Base-by-base conservation (phyloP, 164 flowering plant genomes). In the Piper betle region DNA sequence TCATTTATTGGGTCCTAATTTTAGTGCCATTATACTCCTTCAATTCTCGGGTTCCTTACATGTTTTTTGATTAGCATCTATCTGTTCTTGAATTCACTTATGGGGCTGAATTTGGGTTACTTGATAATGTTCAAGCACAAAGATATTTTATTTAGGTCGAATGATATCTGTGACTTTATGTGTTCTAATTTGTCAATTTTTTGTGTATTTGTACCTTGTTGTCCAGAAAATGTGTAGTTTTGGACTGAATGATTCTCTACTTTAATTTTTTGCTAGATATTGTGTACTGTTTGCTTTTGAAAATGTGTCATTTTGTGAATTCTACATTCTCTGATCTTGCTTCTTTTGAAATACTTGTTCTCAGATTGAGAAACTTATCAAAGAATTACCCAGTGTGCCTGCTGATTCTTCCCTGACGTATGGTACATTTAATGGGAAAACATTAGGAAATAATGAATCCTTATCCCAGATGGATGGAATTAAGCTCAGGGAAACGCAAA, bases 401-500 rank as follows among this genome's bases (percentile, higher is more conserved):
- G 64, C 68, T 40, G 99, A 87, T 73, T 79, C 81, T 85, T 80
- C 95, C 48, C 80, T 74, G 76, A 86, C 81, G 39, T 84, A 84
- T 62, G 62, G 53, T 5, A 76, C 63, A 70, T 66, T 76, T 16
- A 8, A 62, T 6, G 88, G 76, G 38, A 83, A 70, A 59, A 72
- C 64, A 74, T 71, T 76, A 60, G 18, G 75, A 55, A 75, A 77
- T 74, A 80, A 83, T 67, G 91, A 79, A 9, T 57, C 69, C 43
- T 65, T 80, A 13, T 64, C 69, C 19, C 92, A 79, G 57, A 79
- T 76, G 53, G 69, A 25, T 25, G 33, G 83, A 60, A 79, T 82
- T 43, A 87, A 67, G 72, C 60, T 84, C 13, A 81, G 99, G 71
- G 99, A 91, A 68, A 91, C 99, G 38, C 97, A 91, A 73, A 94